Conservation (phyloP, 2,329 filamentous ascomycete genomes). For the Apiospora saccharicola region DNA sequence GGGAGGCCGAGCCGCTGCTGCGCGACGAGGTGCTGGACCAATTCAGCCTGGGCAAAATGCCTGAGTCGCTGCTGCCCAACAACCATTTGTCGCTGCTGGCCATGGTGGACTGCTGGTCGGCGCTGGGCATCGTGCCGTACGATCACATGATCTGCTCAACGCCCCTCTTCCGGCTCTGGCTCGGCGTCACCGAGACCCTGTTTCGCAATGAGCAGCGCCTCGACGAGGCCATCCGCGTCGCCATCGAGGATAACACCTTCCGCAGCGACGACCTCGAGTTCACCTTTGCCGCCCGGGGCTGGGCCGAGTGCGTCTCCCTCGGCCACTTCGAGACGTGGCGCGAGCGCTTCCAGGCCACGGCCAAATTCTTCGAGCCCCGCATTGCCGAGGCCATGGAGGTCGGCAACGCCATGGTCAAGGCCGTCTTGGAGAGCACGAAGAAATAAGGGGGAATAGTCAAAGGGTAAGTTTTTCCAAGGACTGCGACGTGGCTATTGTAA, state of each 20-base stretch:
- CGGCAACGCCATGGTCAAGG: constrained; percentile 97
- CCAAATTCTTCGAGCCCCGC: constrained; percentile 88
- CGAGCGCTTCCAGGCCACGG: constrained; percentile 89
- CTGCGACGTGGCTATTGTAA: neutral
- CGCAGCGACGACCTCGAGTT: constrained; percentile 97
- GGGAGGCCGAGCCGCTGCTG: constrained; percentile 72
- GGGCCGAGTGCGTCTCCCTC: constrained; percentile 91
- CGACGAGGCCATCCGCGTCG: constrained; percentile 84
- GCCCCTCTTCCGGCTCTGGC: constrained; percentile 93
- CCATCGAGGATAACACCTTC: constrained; percentile 89
- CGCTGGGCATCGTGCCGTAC: constrained; percentile 91
- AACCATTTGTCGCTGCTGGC: constrained; percentile 93
- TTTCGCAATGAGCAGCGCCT: constrained; percentile 85
- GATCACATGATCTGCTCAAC: constrained; percentile 99
- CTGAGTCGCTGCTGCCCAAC: constrained; percentile 75
- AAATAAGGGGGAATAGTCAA: constrained; percentile 36
- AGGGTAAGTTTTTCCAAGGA: neutral
- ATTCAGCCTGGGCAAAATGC: constrained; percentile 80
- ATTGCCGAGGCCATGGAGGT: constrained; percentile 88
- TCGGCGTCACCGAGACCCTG: constrained; percentile 96
- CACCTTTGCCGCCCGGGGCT: constrained; percentile 93
- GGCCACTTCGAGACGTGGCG: constrained; percentile 94
- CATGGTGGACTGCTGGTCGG: constrained; percentile 99
- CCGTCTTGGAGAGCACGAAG: constrained; percentile 82
- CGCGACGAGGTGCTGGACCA: constrained; percentile 86